Conservation (phyloP, 2,329 filamentous ascomycete genomes). For the Penicillium sp. region DNA sequence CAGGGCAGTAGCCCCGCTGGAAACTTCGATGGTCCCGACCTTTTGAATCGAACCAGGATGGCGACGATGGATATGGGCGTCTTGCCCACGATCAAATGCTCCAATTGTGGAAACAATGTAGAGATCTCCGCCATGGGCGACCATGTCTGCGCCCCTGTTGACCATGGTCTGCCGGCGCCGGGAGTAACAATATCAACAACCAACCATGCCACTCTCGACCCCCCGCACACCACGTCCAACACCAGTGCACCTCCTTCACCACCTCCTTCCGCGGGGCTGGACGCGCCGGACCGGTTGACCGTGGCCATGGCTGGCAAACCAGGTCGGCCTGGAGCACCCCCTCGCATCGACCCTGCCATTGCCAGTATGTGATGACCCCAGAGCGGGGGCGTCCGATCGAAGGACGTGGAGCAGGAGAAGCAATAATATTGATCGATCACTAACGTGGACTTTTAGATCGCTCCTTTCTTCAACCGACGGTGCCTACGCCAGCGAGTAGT, state of each 20-base stretch:
- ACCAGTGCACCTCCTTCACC: constrained; percentile 30
- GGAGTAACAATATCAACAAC: not conserved
- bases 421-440: not conserved
- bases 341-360: constrained; percentile 60
- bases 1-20: constrained; percentile 19
- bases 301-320: constrained; percentile 40
- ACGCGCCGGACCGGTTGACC: constrained; percentile 29
- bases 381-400: not conserved
- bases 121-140: constrained; percentile 86
- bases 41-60: constrained; percentile 29
- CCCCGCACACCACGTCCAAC: constrained; percentile 14
- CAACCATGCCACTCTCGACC: not conserved
- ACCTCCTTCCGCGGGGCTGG: constrained; percentile 34
- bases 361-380: constrained; percentile 56
- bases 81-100: constrained; percentile 85
- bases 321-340: constrained; percentile 53
- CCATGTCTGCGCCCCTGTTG: constrained; percentile 66
- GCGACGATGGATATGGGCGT: constrained; percentile 64
- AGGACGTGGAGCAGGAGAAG: not conserved
- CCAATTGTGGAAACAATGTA: constrained; percentile 74
- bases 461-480: constrained; percentile 54
- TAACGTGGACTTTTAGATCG: constrained; percentile 37
- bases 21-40: constrained; percentile 8
- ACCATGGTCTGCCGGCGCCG: constrained; percentile 40
- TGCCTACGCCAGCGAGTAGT: constrained; percentile 67